phyloP scores from a whole-genome alignment of 2,329 filamentous ascomycete species.

The Didymella sp. region DNA sequence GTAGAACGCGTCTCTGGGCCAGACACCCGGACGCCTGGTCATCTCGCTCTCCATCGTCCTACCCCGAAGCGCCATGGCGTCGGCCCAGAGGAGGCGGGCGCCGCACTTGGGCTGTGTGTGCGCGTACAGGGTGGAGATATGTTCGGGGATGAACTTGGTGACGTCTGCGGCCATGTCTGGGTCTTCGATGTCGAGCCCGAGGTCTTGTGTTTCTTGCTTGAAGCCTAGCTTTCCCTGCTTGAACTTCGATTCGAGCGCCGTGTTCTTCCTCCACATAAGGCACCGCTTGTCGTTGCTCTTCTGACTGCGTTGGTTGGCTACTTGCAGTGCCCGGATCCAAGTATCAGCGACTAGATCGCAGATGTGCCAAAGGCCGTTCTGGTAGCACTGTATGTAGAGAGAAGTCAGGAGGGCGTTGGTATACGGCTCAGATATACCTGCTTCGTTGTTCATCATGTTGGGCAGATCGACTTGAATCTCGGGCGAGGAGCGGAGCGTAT shows the following conservation, averaged over 20 bases:
- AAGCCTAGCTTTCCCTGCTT: slow-evolving; percentile 6
- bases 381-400: slow-evolving; percentile 38
- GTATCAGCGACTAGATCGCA: slow-evolving; percentile 44
- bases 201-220: slow-evolving; percentile 15
- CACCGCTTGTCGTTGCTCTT: not conserved
- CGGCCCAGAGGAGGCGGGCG: slow-evolving; percentile 43
- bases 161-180: slow-evolving; percentile 21
- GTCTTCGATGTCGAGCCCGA: slow-evolving; percentile 21
- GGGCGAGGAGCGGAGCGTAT: slow-evolving; percentile 1
- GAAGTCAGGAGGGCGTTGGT: slow-evolving; percentile 28
- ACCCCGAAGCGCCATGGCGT: slow-evolving; percentile 40
- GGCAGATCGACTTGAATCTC: slow-evolving; percentile 28
- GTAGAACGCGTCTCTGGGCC: slow-evolving; percentile 25
- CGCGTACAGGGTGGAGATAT: slow-evolving; percentile 32
- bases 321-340: slow-evolving; percentile 45
- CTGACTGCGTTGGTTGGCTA: slow-evolving; percentile 12
- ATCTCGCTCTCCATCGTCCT: slow-evolving; percentile 16
- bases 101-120: slow-evolving; percentile 29
- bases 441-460: slow-evolving; percentile 7
- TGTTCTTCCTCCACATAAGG: slow-evolving; percentile 32
- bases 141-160: slow-evolving; percentile 19
- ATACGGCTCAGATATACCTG: slow-evolving; percentile 22
- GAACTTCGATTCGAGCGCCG: slow-evolving; percentile 8
- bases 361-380: slow-evolving; percentile 20
- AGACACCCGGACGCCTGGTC: not conserved